Evolutionary conservation across 140 eudicot genomes (phyloP).

Genomic region (Erigeron philadelphicus): DNA sequence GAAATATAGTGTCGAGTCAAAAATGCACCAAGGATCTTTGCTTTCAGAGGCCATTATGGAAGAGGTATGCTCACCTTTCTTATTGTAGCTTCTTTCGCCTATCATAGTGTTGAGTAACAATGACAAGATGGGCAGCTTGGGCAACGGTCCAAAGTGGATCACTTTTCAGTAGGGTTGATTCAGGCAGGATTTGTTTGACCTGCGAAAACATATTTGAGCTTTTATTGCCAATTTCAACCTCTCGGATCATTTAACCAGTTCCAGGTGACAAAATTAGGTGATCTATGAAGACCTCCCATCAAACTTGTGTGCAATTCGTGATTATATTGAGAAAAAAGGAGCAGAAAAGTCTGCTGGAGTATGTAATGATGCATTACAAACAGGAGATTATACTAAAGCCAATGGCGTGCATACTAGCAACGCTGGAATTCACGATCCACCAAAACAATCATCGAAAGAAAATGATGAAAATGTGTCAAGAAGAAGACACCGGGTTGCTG

Average conservation of each 20-base stretch:
- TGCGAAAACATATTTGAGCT: neutral
- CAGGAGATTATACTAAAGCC: slow-evolving; percentile 30
- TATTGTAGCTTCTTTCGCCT: slow-evolving; percentile 10
- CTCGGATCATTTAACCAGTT: neutral
- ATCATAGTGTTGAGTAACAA: neutral
- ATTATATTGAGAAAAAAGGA: slow-evolving; percentile 61
- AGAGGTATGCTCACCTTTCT: slow-evolving; percentile 52
- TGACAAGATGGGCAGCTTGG: neutral
- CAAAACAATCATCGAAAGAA: slow-evolving; percentile 19
- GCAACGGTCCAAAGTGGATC: neutral
- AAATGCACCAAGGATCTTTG: slow-evolving; percentile 73
- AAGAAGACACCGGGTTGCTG: slow-evolving; percentile 64
- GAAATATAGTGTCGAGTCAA: slow-evolving; percentile 85
- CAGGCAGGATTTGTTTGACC: neutral
- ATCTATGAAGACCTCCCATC: slow-evolving; percentile 96
- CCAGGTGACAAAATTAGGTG: slow-evolving; percentile 43
- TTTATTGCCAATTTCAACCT: slow-evolving; percentile 1
- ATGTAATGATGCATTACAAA: slow-evolving; percentile 13
- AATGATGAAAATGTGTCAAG: slow-evolving; percentile 37
- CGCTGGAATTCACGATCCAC: slow-evolving; percentile 19
- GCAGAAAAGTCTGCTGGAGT: slow-evolving; percentile 31
- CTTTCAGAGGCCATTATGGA: slow-evolving; percentile 98
- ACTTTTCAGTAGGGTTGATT: neutral
- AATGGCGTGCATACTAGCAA: slow-evolving; percentile 9
- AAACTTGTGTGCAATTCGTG: slow-evolving; percentile 90